phyloP scores from a whole-genome alignment of 306 rosid genomes.

The Betula pendula region DNA sequence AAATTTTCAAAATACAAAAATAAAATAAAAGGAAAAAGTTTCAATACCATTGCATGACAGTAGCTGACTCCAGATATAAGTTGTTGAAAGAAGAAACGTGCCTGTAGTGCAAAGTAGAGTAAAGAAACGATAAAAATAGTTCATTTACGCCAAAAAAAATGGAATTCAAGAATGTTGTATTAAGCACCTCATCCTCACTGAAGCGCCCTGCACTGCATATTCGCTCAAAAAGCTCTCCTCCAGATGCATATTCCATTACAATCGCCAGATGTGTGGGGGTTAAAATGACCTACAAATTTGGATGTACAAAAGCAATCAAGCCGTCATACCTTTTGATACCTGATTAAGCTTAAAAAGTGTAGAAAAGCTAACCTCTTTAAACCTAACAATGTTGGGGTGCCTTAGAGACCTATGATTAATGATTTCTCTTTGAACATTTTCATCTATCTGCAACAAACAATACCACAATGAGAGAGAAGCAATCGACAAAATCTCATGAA shows the following conservation, averaged over 20 bases:
- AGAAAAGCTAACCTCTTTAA: constrained; percentile 70
- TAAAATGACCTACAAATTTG: constrained; percentile 57
- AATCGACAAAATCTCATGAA: constrained; percentile 4
- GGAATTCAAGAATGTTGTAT: constrained; percentile 16
- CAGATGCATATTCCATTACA: constrained; percentile 95
- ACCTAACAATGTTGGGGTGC: constrained; percentile 86
- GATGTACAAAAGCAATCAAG: constrained; percentile 1
- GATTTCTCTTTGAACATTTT: constrained; percentile 86
- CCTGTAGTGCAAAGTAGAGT: constrained; percentile 47
- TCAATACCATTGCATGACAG: constrained; percentile 86
- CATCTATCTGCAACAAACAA: constrained; percentile 71
- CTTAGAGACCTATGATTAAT: constrained; percentile 92
- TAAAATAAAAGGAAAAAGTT: constrained; percentile 3
- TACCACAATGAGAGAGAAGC: constrained; percentile 20
- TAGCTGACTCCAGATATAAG: constrained; percentile 96
- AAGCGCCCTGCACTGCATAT: constrained; percentile 78
- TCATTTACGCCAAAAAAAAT: constrained; percentile 1
- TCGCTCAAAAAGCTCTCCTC: constrained; percentile 85
- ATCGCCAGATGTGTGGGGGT: constrained; percentile 96
- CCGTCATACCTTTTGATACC: background rate
- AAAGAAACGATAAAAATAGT: background rate
- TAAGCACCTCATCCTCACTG: constrained; percentile 78
- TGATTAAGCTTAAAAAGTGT: background rate
- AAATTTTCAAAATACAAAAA: background rate
- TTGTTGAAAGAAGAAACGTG: constrained; percentile 97